Evolutionary conservation across 1,284 basidiomycete genomes (phyloP), one percentile per base, ranked within the genome.

Genomic region (Naganishia liquefaciens): DNA sequence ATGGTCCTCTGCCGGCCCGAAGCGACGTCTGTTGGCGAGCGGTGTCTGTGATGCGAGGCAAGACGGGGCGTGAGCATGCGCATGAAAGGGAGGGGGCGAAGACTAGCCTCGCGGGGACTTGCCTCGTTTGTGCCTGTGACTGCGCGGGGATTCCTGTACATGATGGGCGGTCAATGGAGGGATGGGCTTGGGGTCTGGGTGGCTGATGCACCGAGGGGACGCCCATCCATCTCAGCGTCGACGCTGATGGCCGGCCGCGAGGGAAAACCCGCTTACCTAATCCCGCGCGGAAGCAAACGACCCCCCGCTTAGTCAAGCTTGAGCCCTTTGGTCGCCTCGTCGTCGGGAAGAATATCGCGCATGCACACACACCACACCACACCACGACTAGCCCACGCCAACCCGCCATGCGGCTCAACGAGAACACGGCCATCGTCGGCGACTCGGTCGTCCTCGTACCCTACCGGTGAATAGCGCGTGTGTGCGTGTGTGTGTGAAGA

Each of bases 11-110:
- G 89, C 88, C 53, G 90, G 87, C 62, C 92, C 91, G 79, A 94
- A 94, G 64, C 91, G 88, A 74, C 92, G 88, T 74, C 89, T 87
- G 74, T 87, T 85, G 61, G 89, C 91, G 19, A 81, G 69, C 9
- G 80, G 80, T 7, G 76, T 74, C 77, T 79, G 70, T 39, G 37
- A 46, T 39, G 44, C 49, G 40, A 30, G 39, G 63, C n/a, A n/a
- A n/a, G n/a, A n/a, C n/a, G 23, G 43, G 69, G 28, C 28, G 37
- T 62, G 68, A n/a, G n/a, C n/a, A n/a, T n/a, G 27, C 30, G 25
- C 46, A 17, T 1, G 21, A 25, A 39, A 65, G 17, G 52, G 37
- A 17, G 37, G 13, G 23, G 10, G 19, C 5, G 11, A 50, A 39
- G 43, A 15, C 25, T n/a, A n/a, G n/a, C n/a, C n/a, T n/a, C n/a